Evolutionary conservation across 305 asterid genomes (phyloP).

Genomic region (Fraxinus dipetala): DNA sequence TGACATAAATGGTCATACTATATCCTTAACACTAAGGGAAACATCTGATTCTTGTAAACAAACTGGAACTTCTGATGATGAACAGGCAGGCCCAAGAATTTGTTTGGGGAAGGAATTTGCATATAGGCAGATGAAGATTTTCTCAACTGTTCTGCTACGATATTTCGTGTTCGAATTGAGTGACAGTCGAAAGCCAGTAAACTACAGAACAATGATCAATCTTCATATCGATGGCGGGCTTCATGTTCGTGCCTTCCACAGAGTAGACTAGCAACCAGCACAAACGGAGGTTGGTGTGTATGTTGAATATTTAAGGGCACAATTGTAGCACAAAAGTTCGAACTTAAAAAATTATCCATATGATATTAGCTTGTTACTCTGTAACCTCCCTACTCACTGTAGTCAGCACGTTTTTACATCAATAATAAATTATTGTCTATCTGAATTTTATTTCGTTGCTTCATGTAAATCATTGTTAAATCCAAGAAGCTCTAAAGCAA

Average conservation of each 20-base stretch:
- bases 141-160: slow-evolving; percentile 40
- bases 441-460: background rate
- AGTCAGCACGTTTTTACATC: background rate
- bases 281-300: background rate
- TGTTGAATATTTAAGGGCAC: background rate
- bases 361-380: background rate
- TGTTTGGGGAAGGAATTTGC: slow-evolving; percentile 69
- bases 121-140: slow-evolving; percentile 65
- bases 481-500: background rate
- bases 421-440: background rate
- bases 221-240: slow-evolving; percentile 65
- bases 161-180: slow-evolving; percentile 44
- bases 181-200: slow-evolving; percentile 34
- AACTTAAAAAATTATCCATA: background rate
- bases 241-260: slow-evolving; percentile 33
- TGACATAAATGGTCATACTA: background rate
- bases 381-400: background rate
- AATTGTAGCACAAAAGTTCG: background rate
- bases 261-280: slow-evolving; percentile 14
- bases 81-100: slow-evolving; percentile 59
- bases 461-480: background rate
- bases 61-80: background rate
- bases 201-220: slow-evolving; percentile 61
- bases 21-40: background rate
- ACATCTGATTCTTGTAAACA: background rate